Percentiles rank a stretch among this genome's conserved stretches.
These are phyloP conservation scores for Halenospora varia DNA, from an alignment of 495 filamentous ascomycete genomes.

Conservation along the genomic window DNA sequence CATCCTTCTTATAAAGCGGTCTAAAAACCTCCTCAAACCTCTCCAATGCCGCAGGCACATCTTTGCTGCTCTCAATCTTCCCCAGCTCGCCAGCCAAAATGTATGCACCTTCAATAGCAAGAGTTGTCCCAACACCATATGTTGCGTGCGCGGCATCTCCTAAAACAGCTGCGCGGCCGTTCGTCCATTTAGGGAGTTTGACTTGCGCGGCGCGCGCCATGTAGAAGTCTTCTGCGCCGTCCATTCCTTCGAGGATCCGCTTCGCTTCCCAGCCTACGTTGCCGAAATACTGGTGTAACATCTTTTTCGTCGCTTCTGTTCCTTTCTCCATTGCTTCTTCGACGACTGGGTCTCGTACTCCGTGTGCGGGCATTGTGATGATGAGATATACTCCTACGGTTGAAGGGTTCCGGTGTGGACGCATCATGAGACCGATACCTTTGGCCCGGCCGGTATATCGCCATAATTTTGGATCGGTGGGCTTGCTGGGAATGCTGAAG, in stretches of 20 bases:
- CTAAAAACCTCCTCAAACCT: conserved; percentile 16
- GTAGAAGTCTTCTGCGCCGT: conserved; percentile 43
- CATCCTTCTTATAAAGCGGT: neutral
- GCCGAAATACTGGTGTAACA: conserved; percentile 31
- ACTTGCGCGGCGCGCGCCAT: conserved; percentile 42
- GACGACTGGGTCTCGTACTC: conserved; percentile 25
- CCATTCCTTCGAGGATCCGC: conserved; percentile 35
- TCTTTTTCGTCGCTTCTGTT: conserved; percentile 35
- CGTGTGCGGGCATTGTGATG: conserved; percentile 9
- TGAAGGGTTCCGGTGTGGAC: conserved; percentile 31
- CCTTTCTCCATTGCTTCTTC: conserved; percentile 34
- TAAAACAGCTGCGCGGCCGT: conserved; percentile 34
- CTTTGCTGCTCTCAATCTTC: conserved; percentile 1
- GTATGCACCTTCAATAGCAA: conserved; percentile 23
- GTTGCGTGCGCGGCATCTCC: conserved; percentile 35
- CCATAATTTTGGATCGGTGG: conserved; percentile 26
- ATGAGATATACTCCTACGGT: conserved; percentile 36
- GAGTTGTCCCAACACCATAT: conserved; percentile 21
- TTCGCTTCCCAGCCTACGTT: conserved; percentile 41
- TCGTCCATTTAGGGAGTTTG: conserved; percentile 29
- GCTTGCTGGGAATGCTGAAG: conserved; percentile 36
- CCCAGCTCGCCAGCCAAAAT: conserved; percentile 25
- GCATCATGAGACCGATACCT: conserved; percentile 32
- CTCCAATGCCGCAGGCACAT: conserved; percentile 18
- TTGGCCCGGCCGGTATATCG: conserved; percentile 13